Base-by-base conservation (phyloP, 805 yeast species). In the Kazachstania psychrophila region DNA sequence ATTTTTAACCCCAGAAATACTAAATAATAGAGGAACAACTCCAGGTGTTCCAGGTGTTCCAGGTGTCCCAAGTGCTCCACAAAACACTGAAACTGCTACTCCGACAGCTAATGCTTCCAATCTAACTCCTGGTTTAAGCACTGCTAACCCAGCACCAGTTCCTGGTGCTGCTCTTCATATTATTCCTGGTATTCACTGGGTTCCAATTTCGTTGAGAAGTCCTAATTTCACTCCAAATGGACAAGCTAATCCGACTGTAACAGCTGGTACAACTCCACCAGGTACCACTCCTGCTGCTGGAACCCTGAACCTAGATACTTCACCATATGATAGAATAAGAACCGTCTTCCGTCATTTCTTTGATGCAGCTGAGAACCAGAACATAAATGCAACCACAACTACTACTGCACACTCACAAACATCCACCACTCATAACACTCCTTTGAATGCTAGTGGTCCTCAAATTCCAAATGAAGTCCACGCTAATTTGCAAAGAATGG, bases 261-360 rank as follows among this genome's bases (percentile, higher is more conserved):
- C n/a, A 23, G 19, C 22, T 4, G 17, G 19, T 22, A 5, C 22
- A 13, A 35, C 25, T 29, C 23, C 35, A 23, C 16, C 31, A 12
- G 17, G 34, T 6, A 37, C 26, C 6, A 28, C 22, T 8, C 3
- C 33, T 5, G 11, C 33, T 13, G 14, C 23, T 12, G 12, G 12
- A 10, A n/a, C 28, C 31, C 17, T 11, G 10, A 27, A 12, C 19
- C 17, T 10, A 27, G 15, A 13, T 18, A 6, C 18, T 4, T 14
- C 23, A 22, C 11, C 23, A n/a, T 45, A 48, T 30, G 52, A 51
- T 19, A 44, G 58, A 29, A 39, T 53, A 9, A 47, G 56, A 35
- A 33, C 42, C 11, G 41, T 52, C 10, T 31, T 55, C 13, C 46
- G 50, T 28, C 49, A 49, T 31, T 34, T 53, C 6, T 50, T 53